phyloP scores from a whole-genome alignment of 495 filamentous ascomycete genomes.

The Oleoguttula mirabilis region DNA sequence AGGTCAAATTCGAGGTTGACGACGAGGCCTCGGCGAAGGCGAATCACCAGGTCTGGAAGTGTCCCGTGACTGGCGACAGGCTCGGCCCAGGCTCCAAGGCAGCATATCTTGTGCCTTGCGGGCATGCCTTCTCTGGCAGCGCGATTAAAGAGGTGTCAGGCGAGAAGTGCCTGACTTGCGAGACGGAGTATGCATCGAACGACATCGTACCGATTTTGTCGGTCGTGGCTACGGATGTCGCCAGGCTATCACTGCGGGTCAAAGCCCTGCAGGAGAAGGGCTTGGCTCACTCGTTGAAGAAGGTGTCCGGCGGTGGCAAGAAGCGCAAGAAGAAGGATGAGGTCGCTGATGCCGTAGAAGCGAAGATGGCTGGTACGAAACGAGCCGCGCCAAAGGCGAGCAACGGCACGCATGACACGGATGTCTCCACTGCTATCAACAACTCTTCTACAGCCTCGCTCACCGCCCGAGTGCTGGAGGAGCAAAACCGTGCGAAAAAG shows the following conservation, averaged over 20 bases:
- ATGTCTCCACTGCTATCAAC: slow-evolving; percentile 49
- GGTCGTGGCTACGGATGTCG: slow-evolving; percentile 54
- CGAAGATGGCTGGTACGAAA: background rate
- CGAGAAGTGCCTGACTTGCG: slow-evolving; percentile 58
- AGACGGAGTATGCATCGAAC: slow-evolving; percentile 56
- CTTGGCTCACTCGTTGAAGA: slow-evolving; percentile 82
- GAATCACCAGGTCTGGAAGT: slow-evolving; percentile 51
- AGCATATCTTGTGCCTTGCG: slow-evolving; percentile 88
- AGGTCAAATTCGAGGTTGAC: slow-evolving; percentile 65
- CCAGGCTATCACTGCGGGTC: slow-evolving; percentile 50
- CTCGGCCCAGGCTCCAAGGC: slow-evolving; percentile 67
- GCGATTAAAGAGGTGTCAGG: slow-evolving; percentile 67
- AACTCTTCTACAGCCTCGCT: slow-evolving; percentile 73
- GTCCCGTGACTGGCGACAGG: slow-evolving; percentile 77
- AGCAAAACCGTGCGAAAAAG: slow-evolving; percentile 74
- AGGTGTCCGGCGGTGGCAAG: slow-evolving; percentile 56
- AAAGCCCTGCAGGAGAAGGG: slow-evolving; percentile 54
- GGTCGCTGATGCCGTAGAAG: slow-evolving; percentile 8
- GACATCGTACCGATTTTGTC: slow-evolving; percentile 78
- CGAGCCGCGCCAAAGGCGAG: slow-evolving; percentile 2
- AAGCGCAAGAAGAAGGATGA: slow-evolving; percentile 53
- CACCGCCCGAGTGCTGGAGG: slow-evolving; percentile 72
- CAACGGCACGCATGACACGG: background rate
- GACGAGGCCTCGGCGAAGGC: slow-evolving; percentile 33
- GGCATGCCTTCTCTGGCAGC: slow-evolving; percentile 82